Base-by-base conservation (phyloP, 1,284 basidiomycete genomes). In the Bjerkandera adusta region DNA sequence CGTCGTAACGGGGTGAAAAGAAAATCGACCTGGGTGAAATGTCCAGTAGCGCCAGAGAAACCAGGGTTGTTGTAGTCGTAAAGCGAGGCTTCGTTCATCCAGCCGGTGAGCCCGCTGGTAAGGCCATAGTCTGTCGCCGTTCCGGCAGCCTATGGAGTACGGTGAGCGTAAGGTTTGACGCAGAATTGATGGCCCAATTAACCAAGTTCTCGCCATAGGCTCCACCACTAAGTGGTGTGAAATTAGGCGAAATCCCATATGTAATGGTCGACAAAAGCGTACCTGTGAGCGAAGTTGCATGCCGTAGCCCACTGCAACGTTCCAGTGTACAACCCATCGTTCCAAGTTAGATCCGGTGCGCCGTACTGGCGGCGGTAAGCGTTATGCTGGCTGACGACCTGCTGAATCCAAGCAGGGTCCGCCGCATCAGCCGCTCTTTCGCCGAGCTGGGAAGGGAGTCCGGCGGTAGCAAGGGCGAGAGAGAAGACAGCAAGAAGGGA, bases 251-350 rank as follows among this genome's bases (percentile, higher is more conserved):
- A n/a, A n/a, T n/a, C n/a, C n/a, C n/a, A n/a, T n/a, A n/a, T n/a
- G n/a, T n/a, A n/a, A n/a, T n/a, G n/a, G n/a, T n/a, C n/a, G n/a
- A n/a, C n/a, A n/a, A n/a, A n/a, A 36, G 7, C 34, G 7, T 16
- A 40, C 38, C 38, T 40, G 24, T 40, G 38, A 24, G 26, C n/a
- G 38, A 40, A 40, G 8, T 40, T 40, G 24, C 38, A 40, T 16
- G 26, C 25, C 8, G 26, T 11, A 13, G 38, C 38, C 38, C 38
- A 40, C 38, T 40, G 38, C 24, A 21, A 27, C 10, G 38, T 40
- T 5, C 24, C 38, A 12, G 38, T 5, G 24, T 40, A 40, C 38
- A 40, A 16, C 6, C 25, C 21, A 40, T 40, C 38, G 25, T 27
- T 40, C 38, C 38, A 40, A 11, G 38, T 27, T 27, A 40, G 24